Evolutionary conservation across 345 rosid genomes (phyloP), one percentile per base, ranked within the genome.

Genomic region (Geranium rotundifolium): DNA sequence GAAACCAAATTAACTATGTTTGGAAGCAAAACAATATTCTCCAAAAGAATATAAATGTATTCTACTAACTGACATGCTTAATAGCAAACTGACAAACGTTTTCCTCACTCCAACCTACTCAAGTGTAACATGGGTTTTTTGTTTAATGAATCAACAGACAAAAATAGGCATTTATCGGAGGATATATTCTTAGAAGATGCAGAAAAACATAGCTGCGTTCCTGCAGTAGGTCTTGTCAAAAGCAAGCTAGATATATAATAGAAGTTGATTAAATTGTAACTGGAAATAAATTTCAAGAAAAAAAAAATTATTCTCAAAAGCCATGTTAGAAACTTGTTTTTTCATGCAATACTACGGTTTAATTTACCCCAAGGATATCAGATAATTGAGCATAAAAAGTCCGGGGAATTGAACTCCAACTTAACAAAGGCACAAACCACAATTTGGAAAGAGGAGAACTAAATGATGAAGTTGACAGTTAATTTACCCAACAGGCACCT

Each of bases 401-500:
- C 5, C 61, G 1, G n/a, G 1, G 41, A 58, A 1, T 14, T 20
- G 39, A 30, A 23, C 17, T 30, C 30, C 34, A 52, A 29, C 17
- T 50, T 31, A 41, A 2, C 4, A 46, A 49, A 54, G 7, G 1
- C 39, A 62, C 17, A 15, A 50, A 56, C n/a, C 29, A 29, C 5
- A 27, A 31, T 52, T 4, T 17, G 29, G 17, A 29, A 20, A 41
- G 58, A n/a, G 23, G 54, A 6, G 37, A 61, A 61, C 63, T 29
- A 65, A 66, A 19, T 64, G 63, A 7, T 66, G 37, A 29, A 2
- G 37, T 55, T 41, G 31, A 57, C 23, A 54, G 57, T 8, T 10
- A 61, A 67, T 67, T 71, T 68, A 91, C 96, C 95, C 95, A 57
- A 91, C 83, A 1, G 95, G 87, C 62, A 91, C 96, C 75, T 91